A percentile compares a stretch with the other conserved stretches of the same genome.
These are phyloP conservation scores for Pythium brassicae DNA, from an alignment of 352 stramenopile genomes.

Conservation along the genomic window DNA sequence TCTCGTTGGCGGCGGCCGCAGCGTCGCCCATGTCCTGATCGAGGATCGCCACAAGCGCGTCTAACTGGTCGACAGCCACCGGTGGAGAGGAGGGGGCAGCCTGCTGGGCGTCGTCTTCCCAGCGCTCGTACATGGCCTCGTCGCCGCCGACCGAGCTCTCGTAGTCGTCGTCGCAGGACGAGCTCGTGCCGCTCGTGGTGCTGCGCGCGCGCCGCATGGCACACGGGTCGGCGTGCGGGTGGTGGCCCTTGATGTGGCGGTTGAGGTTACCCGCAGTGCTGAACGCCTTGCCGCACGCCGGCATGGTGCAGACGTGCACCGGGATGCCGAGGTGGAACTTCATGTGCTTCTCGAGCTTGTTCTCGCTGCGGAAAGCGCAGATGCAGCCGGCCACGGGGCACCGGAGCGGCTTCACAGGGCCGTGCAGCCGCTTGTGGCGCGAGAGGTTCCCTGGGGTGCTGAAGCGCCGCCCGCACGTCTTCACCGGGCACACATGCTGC, in stretches of 20 bases:
- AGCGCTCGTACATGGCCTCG: constrained; percentile 10
- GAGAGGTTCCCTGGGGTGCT: constrained; percentile 54
- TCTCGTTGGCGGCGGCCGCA: neutral
- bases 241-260: constrained; percentile 55
- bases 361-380: constrained; percentile 50
- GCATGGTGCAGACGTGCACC: constrained; percentile 35
- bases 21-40: constrained; percentile 17
- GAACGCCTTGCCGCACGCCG: constrained; percentile 54
- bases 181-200: constrained; percentile 8
- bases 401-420: constrained; percentile 31
- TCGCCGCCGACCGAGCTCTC: constrained; percentile 26
- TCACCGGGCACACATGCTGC: constrained; percentile 41
- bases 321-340: constrained; percentile 52
- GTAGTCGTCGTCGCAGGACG: constrained; percentile 16
- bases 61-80: constrained; percentile 22
- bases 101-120: constrained; percentile 3
- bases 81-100: neutral
- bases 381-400: constrained; percentile 37
- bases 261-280: constrained; percentile 56
- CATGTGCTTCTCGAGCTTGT: constrained; percentile 65
- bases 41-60: constrained; percentile 35
- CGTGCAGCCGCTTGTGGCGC: constrained; percentile 57
- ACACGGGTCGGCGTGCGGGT: constrained; percentile 24
- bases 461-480: constrained; percentile 42
- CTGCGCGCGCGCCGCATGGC: constrained; percentile 3